Evolutionary conservation across 2,329 filamentous ascomycete species (phyloP), one percentile per base, ranked within the genome.

Genomic region (Chalara sp.): DNA sequence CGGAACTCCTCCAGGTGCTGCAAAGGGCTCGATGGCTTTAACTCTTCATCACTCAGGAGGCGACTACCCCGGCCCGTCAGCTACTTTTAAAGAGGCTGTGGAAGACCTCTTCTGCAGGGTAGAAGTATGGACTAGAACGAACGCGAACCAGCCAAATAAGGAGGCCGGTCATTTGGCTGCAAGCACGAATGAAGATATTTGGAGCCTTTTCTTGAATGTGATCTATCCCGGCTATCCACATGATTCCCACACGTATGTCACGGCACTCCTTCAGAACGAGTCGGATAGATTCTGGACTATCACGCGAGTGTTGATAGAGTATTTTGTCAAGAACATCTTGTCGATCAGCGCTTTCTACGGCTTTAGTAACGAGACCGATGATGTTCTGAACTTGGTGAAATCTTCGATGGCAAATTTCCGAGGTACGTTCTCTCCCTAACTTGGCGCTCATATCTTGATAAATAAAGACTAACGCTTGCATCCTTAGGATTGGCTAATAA

Each of bases 281-380:
- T 54, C 54, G 4, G 58, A 62, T 3, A 64, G 70, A 12, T 53
- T 55, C 3, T 68, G 63, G 56, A 68, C 72, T 37, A 56, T 72
- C n/a, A 62, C 68, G 50, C 65, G 71, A 40, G 62, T 73, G 41
- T 49, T 68, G 1, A 51, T 69, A 13, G 63, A 68, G 29, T 72
- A 69, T 49, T 60, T 71, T 5, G 55, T 67, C 13, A 56, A 65
- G 30, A 56, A 67, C 12, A 61, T 73, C 39, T 63, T 70, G 53
- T 56, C 51, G 10, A 41, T 64, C 3, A 59, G 66, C 28, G 62
- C 65, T 0, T 74, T 68, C 63, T 56, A 65, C 40, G 61, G 59
- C 0, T 68, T 65, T 48, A 63, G 62, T 13, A 41, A 59, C 0
- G 49, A 57, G 5, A 61, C 61, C 6, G 57, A 64, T 3, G 48